Conservation (phyloP, 805 yeast species). For the Clavispora santaluciae region DNA sequence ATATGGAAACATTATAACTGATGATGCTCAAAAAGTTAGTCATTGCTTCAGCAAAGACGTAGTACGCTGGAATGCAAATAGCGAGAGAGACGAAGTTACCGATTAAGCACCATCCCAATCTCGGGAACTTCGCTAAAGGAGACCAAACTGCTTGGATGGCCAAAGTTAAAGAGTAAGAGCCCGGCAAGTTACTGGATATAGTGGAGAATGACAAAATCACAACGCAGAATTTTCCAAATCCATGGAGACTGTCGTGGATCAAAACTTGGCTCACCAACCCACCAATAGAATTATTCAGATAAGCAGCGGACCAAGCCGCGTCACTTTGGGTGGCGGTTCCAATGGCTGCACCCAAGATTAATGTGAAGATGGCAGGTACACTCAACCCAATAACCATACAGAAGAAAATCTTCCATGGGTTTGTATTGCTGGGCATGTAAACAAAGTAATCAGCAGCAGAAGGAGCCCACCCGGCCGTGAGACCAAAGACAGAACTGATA, state of each 20-base stretch:
- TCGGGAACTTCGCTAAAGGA: slow-evolving; percentile 25
- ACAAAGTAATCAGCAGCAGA: slow-evolving; percentile 32
- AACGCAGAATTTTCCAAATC: slow-evolving; percentile 28
- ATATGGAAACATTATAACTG: slow-evolving; percentile 30
- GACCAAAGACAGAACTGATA: slow-evolving; percentile 27
- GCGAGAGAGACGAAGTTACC: slow-evolving; percentile 30
- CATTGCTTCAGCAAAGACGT: slow-evolving; percentile 27
- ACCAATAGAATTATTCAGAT: slow-evolving; percentile 26
- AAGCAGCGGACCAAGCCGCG: slow-evolving; percentile 25
- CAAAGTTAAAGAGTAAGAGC: slow-evolving; percentile 28
- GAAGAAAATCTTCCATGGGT: slow-evolving; percentile 23
- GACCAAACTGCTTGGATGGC: slow-evolving; percentile 30
- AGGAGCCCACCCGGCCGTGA: slow-evolving; percentile 31
- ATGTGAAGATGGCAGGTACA: slow-evolving; percentile 24
- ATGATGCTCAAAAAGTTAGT: slow-evolving; percentile 29
- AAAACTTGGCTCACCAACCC: slow-evolving; percentile 28
- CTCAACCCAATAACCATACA: slow-evolving; percentile 26
- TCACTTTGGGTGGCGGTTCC: slow-evolving; percentile 25
- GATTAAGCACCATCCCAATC: slow-evolving; percentile 30
- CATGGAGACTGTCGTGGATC: slow-evolving; percentile 24
- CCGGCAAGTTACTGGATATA: slow-evolving; percentile 31
- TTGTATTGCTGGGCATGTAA: slow-evolving; percentile 25
- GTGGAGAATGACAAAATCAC: slow-evolving; percentile 28
- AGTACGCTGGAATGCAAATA: slow-evolving; percentile 32
- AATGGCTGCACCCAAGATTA: slow-evolving; percentile 29